Evolutionary conservation across 768 basidiomycete species (phyloP), one percentile per base, ranked within the genome.

Genomic region (Pleurotus ostreatus): DNA sequence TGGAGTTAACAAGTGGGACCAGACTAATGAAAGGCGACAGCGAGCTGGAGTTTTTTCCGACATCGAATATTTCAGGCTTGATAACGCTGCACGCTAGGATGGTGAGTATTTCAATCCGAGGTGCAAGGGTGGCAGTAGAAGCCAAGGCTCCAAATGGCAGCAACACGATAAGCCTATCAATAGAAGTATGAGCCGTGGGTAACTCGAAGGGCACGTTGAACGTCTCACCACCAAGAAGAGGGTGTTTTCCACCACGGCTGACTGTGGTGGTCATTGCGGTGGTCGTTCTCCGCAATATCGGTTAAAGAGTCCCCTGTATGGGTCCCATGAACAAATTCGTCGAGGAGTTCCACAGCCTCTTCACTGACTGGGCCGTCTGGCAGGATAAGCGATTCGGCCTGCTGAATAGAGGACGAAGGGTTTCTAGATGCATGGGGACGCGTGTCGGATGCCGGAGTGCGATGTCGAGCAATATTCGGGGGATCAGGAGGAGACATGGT

Each of bases 181-280:
- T 37, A 15, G n/a, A 16, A 26, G 26, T 41, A 38, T 60, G 46
- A 57, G 40, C 23, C 47, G 53, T 55, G 45, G 55, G 45, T 25
- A 43, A n/a, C 37, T 30, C 30, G 34, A 47, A 38, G 12, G 26
- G 16, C 54, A 25, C 30, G 46, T 25, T 38, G 34, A 34, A 34
- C 30, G 30, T 34, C 38, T 23, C 18, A 90, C 91, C 89, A 92
- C 71, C 75, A 78, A 0, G 88, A 77, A 0, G 89, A 89, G 2
- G 90, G 88, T 41, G 79, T 73, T 70, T 75, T 89, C 81, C 86
- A 91, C 89, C 89, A 92, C 2, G 88, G 85, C 46, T 78, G 72
- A 60, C 56, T 66, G 63, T 59, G 69, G 63, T 47, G 63, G 60
- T 63, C 56, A 16, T 34, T 18, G 46, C 52, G 5, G 48, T 55